A percentile compares a stretch with the other conserved stretches of the same genome.
phyloP scores from a whole-genome alignment of 495 filamentous ascomycete genomes.

The Lasiosphaeriaceae sp. region DNA sequence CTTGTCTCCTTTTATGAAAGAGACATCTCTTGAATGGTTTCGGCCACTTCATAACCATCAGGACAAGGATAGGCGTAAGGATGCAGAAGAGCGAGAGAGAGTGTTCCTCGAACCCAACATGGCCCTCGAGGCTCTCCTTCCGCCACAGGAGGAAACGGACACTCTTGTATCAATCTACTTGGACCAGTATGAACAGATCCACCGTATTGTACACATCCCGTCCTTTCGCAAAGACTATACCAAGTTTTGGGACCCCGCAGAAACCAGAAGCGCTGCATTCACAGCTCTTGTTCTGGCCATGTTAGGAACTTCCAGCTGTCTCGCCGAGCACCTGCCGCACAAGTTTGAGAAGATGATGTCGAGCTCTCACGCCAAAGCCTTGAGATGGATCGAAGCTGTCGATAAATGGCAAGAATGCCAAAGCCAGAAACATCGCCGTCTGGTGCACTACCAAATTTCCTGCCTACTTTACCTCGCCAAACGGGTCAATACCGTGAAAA shows the following conservation, averaged over 20 bases:
- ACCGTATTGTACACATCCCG: constrained; percentile 45
- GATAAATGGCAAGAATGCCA: constrained; percentile 36
- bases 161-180: constrained; percentile 38
- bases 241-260: constrained; percentile 40
- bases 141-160: constrained; percentile 35
- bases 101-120: constrained; percentile 27
- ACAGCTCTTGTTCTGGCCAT: constrained; percentile 43
- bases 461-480: constrained; percentile 44
- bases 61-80: constrained; percentile 32
- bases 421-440: constrained; percentile 39
- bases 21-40: constrained; percentile 42
- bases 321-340: constrained; percentile 26
- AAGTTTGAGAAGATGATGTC: constrained; percentile 37
- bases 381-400: constrained; percentile 36
- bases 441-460: constrained; percentile 44
- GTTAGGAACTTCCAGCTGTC: constrained; percentile 36
- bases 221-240: constrained; percentile 41
- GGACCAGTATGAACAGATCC: constrained; percentile 43
- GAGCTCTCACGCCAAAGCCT: constrained; percentile 25
- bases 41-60: constrained; percentile 32
- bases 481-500: constrained; percentile 41
- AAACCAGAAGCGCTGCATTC: constrained; percentile 39
- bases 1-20: constrained; percentile 43
- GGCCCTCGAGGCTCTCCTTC: constrained; percentile 37
- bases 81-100: constrained; percentile 31